Conservation (phyloP, 495 filamentous ascomycete genomes). For the Tuber magnatum region DNA sequence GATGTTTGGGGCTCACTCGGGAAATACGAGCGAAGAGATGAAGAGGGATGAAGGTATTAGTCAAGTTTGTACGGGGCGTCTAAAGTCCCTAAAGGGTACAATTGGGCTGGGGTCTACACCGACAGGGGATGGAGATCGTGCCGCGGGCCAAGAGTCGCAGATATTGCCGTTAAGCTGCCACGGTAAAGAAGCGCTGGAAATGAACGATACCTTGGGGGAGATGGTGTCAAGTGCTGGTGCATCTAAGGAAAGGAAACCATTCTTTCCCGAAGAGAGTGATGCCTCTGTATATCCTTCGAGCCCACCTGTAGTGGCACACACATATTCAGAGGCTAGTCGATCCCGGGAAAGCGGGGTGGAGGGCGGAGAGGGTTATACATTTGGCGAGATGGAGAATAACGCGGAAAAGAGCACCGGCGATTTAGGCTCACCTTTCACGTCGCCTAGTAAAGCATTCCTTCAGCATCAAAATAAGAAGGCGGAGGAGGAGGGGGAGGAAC, state of each 20-base stretch:
- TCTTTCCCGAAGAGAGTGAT: conserved; percentile 18
- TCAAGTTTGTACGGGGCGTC: conserved; percentile 23
- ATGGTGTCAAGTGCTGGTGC: conserved; percentile 15
- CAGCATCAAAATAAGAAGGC: conserved; percentile 14
- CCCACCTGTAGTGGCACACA: conserved; percentile 25
- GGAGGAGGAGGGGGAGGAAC: background rate
- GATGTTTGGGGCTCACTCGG: conserved; percentile 25
- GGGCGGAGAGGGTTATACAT: conserved; percentile 18
- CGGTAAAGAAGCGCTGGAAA: conserved; percentile 11
- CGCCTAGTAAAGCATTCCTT: conserved; percentile 20
- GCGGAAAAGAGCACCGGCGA: conserved; percentile 18
- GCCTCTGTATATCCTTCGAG: conserved; percentile 37
- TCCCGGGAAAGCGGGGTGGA: conserved; percentile 3
- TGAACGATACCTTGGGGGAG: conserved; percentile 25
- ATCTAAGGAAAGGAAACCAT: conserved; percentile 14
- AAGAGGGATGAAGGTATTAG: conserved; percentile 27
- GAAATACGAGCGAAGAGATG: conserved; percentile 20
- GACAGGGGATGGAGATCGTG: conserved; percentile 11
- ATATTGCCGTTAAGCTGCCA: conserved; percentile 10
- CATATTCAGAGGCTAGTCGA: background rate
- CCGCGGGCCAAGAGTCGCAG: conserved; percentile 15
- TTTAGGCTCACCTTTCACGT: conserved; percentile 16
- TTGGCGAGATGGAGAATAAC: conserved; percentile 19
- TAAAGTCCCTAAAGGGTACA: conserved; percentile 22
- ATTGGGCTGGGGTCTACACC: conserved; percentile 15